Conservation (phyloP, 768 basidiomycete genomes). For the Tulasnella sp. region DNA sequence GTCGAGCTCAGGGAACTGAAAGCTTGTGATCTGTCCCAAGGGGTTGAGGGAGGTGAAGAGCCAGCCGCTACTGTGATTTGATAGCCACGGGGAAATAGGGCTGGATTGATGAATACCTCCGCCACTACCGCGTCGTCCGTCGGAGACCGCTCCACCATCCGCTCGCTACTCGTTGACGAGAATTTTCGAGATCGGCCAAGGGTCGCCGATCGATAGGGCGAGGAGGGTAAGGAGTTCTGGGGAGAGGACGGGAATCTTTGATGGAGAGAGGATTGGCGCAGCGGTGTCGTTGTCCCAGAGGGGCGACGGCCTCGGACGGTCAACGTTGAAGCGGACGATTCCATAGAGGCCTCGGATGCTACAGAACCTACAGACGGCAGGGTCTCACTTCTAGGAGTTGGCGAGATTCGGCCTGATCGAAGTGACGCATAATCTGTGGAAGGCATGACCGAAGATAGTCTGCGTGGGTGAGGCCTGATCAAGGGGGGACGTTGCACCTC, state of each 20-base stretch:
- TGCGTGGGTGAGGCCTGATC: slow-evolving; percentile 1
- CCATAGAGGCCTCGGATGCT: not conserved
- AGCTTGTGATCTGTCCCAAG: not conserved
- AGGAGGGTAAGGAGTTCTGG: not conserved
- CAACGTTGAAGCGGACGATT: not conserved
- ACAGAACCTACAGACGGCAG: not conserved
- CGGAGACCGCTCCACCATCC: not conserved
- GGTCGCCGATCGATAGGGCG: not conserved
- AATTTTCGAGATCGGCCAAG: not conserved
- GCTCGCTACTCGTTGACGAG: not conserved
- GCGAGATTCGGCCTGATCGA: not conserved
- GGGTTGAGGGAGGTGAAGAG: not conserved
- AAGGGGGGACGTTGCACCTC: not conserved
- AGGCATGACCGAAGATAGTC: slow-evolving; percentile 5
- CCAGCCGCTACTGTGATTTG: slow-evolving; percentile 42
- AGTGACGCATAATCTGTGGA: not conserved
- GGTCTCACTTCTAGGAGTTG: not conserved
- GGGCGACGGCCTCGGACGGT: slow-evolving; percentile 7
- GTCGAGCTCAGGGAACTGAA: not conserved
- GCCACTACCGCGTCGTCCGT: slow-evolving; percentile 61
- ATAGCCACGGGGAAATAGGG: slow-evolving; percentile 75
- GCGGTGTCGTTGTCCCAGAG: slow-evolving; percentile 1
- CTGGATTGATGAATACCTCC: slow-evolving; percentile 77
- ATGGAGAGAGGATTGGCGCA: slow-evolving; percentile 3
- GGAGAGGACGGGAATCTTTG: slow-evolving; percentile 18